Percentiles rank a stretch among this genome's conserved stretches.
These are phyloP conservation scores for Ceratopteris richardii DNA, from an alignment of 75 land plant genomes.

Conservation along the genomic window DNA sequence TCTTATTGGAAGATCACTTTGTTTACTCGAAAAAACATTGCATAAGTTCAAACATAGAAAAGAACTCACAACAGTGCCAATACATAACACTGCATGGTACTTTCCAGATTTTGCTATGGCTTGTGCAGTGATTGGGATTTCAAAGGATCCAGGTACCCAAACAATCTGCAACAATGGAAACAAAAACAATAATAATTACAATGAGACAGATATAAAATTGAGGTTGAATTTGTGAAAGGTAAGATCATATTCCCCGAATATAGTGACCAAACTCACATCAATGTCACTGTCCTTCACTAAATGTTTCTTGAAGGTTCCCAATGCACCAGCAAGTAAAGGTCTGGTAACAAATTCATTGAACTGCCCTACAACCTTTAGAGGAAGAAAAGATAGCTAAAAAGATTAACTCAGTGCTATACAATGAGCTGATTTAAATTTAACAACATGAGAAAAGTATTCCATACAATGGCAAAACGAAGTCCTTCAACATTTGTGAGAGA, in stretches of 20 bases:
- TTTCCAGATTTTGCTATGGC: slow-evolving; percentile 54
- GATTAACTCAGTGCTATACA: too few species aligned
- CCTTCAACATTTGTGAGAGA: slow-evolving; percentile 51
- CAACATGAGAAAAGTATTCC: not conserved
- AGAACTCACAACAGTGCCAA: slow-evolving; percentile 87
- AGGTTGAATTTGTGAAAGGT: not conserved
- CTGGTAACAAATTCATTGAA: slow-evolving; percentile 89
- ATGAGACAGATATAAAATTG: too few species aligned
- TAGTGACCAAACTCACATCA: slow-evolving; percentile 38
- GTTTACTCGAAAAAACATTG: too few species aligned
- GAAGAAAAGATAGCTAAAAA: slow-evolving; percentile 4
- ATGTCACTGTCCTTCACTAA: slow-evolving; percentile 71
- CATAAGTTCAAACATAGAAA: too few species aligned
- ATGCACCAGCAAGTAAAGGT: slow-evolving; percentile 73
- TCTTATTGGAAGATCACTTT: too few species aligned
- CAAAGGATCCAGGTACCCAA: slow-evolving; percentile 96
- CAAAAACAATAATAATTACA: not conserved
- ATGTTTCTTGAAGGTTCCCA: slow-evolving; percentile 68
- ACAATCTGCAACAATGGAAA: slow-evolving; percentile 43
- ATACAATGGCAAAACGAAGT: slow-evolving; percentile 76
- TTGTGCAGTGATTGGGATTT: slow-evolving; percentile 78
- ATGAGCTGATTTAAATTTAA: too few species aligned
- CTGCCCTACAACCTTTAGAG: slow-evolving; percentile 70
- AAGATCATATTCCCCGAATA: not conserved
- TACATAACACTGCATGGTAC: slow-evolving; percentile 75